These are phyloP conservation scores for Candida awuae DNA, from an alignment of 805 yeast species.

Conservation along the genomic window DNA sequence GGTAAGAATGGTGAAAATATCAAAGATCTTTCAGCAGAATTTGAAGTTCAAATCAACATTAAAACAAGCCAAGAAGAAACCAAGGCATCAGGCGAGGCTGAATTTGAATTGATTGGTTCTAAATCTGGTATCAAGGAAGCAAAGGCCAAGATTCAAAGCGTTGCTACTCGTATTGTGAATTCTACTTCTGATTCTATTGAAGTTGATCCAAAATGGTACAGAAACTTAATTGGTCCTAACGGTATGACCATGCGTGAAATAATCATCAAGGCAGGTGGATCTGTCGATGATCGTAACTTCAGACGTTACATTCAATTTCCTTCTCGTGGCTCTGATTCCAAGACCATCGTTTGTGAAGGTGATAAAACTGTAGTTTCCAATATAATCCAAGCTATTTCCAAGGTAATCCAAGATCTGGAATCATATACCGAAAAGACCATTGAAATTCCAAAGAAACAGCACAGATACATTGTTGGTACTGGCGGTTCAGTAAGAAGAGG, in stretches of 20 bases:
- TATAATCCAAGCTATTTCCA: slow-evolving; percentile 53
- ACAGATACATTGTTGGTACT: slow-evolving; percentile 72
- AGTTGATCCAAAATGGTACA: slow-evolving; percentile 69
- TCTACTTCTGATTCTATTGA: slow-evolving; percentile 47
- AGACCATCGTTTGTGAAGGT: slow-evolving; percentile 61
- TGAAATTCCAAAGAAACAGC: slow-evolving; percentile 64
- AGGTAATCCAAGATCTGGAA: slow-evolving; percentile 58
- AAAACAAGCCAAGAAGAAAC: slow-evolving; percentile 30
- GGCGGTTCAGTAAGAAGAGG: slow-evolving; percentile 68
- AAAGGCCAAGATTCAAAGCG: slow-evolving; percentile 46
- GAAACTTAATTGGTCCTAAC: slow-evolving; percentile 67
- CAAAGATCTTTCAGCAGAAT: slow-evolving; percentile 65
- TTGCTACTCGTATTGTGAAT: slow-evolving; percentile 61
- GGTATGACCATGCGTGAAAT: slow-evolving; percentile 71
- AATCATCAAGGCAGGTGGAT: slow-evolving; percentile 70
- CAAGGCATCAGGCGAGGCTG: slow-evolving; percentile 46
- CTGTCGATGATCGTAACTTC: slow-evolving; percentile 39
- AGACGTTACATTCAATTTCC: slow-evolving; percentile 63
- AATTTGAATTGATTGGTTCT: slow-evolving; percentile 70
- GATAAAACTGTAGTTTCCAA: slow-evolving; percentile 64
- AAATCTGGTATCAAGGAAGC: slow-evolving; percentile 70
- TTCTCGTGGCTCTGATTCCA: slow-evolving; percentile 50
- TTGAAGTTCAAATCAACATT: slow-evolving; percentile 50
- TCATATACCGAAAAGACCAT: slow-evolving; percentile 43
- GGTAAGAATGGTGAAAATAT: slow-evolving; percentile 85